These are phyloP conservation scores for Viola odorata DNA, from an alignment of 345 rosid genomes.

Conservation along the genomic window DNA sequence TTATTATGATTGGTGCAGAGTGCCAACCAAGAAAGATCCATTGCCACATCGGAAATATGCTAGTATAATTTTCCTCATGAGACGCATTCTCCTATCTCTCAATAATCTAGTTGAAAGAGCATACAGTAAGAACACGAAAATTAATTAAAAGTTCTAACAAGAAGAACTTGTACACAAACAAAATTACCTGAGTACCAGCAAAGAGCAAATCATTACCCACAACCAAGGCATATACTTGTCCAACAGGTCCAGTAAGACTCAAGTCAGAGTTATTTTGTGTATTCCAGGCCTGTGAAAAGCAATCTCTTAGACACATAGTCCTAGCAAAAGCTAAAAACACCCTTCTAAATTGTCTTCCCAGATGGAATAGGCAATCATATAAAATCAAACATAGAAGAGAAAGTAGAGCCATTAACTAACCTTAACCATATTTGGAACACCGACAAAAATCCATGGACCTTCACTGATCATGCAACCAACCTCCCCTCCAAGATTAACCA, in stretches of 20 bases:
- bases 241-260: conserved; percentile 86
- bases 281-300: conserved; percentile 75
- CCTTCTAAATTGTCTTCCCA: too few species aligned
- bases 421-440: conserved; percentile 82
- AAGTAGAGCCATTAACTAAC: conserved; percentile 24
- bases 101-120: neutral
- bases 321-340: too few species aligned
- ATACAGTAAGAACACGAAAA: neutral
- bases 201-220: conserved; percentile 81
- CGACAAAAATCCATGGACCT: conserved; percentile 96
- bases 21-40: too few species aligned
- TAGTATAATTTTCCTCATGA: too few species aligned
- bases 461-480: conserved; percentile 90
- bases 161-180: neutral
- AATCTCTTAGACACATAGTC: too few species aligned
- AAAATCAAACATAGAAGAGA: neutral
- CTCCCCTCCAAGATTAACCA: conserved; percentile 69
- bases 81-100: too few species aligned
- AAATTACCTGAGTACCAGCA: conserved; percentile 77
- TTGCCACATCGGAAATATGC: too few species aligned
- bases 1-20: too few species aligned
- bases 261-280: conserved; percentile 62
- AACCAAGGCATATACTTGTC: conserved; percentile 84
- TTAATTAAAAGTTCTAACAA: neutral
- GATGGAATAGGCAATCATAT: neutral